Conservation (phyloP, 2,329 filamentous ascomycete genomes). For the Aspergillus terreus region DNA sequence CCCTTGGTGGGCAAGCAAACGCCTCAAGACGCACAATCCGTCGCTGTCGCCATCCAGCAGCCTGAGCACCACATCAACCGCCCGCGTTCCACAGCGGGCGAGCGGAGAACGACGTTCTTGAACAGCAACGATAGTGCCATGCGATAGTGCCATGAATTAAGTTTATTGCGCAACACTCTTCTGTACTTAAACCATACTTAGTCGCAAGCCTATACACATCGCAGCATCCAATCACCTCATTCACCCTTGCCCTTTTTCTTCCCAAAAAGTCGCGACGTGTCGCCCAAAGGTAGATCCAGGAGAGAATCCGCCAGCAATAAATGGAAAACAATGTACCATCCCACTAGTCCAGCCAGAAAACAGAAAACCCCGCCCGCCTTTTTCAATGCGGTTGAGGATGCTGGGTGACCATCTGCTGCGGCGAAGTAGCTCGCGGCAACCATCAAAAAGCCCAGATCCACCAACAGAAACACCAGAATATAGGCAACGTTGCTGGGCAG, state of each 20-base stretch:
- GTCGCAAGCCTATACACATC: background rate
- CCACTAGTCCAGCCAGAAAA: constrained; percentile 45
- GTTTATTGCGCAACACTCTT: background rate
- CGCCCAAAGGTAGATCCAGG: constrained; percentile 41
- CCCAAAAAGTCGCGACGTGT: constrained; percentile 40
- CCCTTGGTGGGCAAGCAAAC: background rate
- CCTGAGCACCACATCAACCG: background rate
- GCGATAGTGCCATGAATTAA: background rate
- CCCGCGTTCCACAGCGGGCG: background rate
- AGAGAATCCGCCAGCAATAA: constrained; percentile 40
- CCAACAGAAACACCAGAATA: constrained; percentile 47
- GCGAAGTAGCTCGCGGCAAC: constrained; percentile 47
- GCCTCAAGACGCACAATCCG: background rate
- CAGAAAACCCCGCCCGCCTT: constrained; percentile 46
- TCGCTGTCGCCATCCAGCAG: background rate
- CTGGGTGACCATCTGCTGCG: constrained; percentile 39
- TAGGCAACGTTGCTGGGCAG: constrained; percentile 47
- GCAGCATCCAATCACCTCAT: background rate
- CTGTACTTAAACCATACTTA: background rate
- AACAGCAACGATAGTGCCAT: background rate
- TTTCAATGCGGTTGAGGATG: constrained; percentile 35
- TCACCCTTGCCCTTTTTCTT: constrained; percentile 19
- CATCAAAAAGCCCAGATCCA: constrained; percentile 44
- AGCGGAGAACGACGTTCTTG: background rate
- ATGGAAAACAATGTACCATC: constrained; percentile 45